Conservation (phyloP, 2,329 filamentous ascomycete genomes). For the Talaromyces sp. region DNA sequence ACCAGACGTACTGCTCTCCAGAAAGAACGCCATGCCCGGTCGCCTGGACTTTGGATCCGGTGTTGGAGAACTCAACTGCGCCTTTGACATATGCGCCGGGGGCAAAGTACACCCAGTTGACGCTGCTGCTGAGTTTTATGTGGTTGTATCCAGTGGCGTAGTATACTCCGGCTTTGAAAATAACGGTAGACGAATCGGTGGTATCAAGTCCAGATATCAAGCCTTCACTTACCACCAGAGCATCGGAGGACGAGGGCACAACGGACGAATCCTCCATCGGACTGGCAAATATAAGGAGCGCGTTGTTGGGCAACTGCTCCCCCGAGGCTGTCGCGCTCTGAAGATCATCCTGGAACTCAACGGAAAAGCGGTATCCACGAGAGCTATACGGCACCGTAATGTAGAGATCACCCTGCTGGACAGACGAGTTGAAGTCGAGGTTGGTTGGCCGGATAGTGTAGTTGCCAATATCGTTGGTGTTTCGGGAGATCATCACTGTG, state of each 20-base stretch:
- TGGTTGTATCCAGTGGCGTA: slow-evolving; percentile 13
- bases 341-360: slow-evolving; percentile 3
- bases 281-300: slow-evolving; percentile 4
- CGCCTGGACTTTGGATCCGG: slow-evolving; percentile 20
- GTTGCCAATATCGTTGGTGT: slow-evolving; percentile 15
- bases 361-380: slow-evolving; percentile 2
- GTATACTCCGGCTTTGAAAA: slow-evolving; percentile 21
- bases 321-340: neutral
- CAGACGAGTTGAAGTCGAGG: neutral
- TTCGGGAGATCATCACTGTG: neutral
- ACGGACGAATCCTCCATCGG: neutral
- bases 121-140: slow-evolving; percentile 18
- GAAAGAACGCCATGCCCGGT: slow-evolving; percentile 34
- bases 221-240: neutral
- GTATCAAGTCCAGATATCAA: slow-evolving; percentile 9
- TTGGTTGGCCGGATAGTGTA: slow-evolving; percentile 16
- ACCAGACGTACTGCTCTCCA: slow-evolving; percentile 35
- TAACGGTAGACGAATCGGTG: slow-evolving; percentile 14
- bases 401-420: neutral
- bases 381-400: neutral
- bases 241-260: neutral
- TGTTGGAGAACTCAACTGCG: slow-evolving; percentile 27
- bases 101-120: slow-evolving; percentile 23
- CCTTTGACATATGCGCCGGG: slow-evolving; percentile 36
- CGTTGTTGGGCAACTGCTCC: neutral